Conservation (phyloP, 257 asterid genomes). For the Dorcoceras hygrometricum region DNA sequence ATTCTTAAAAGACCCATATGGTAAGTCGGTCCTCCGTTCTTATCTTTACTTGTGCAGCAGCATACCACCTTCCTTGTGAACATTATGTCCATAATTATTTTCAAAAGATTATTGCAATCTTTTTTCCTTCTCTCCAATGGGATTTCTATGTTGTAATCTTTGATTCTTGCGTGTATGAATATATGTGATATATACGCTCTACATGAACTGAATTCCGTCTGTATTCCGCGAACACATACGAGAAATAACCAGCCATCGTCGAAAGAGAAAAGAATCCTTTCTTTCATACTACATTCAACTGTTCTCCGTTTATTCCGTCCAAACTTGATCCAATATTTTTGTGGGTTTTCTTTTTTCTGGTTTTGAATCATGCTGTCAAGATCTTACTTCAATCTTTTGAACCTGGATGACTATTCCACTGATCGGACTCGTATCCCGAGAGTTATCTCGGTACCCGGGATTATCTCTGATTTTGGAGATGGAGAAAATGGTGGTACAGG, state of each 20-base stretch:
- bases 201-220: not conserved
- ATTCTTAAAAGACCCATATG: slow-evolving; percentile 31
- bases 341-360: slow-evolving; percentile 15
- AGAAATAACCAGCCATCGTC: not conserved
- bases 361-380: slow-evolving; percentile 58
- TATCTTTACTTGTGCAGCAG: slow-evolving; percentile 40
- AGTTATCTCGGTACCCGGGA: slow-evolving; percentile 66
- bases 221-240: not conserved
- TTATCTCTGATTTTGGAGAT: slow-evolving; percentile 59
- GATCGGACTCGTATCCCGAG: slow-evolving; percentile 70
- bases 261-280: not conserved
- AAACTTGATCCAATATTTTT: not conserved
- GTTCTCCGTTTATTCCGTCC: not conserved
- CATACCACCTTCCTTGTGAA: slow-evolving; percentile 26
- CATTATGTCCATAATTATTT: not conserved
- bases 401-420: slow-evolving; percentile 57
- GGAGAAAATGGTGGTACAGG: slow-evolving; percentile 14
- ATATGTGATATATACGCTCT: not conserved
- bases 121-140: not conserved
- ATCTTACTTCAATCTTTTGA: slow-evolving; percentile 72
- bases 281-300: slow-evolving; percentile 13
- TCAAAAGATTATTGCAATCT: not conserved
- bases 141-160: not conserved
- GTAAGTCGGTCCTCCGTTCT: slow-evolving; percentile 69
- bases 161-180: not conserved